Evolutionary conservation across 257 asterid genomes (phyloP), one percentile per base, ranked within the genome.

Genomic region (Solanum microdontum): DNA sequence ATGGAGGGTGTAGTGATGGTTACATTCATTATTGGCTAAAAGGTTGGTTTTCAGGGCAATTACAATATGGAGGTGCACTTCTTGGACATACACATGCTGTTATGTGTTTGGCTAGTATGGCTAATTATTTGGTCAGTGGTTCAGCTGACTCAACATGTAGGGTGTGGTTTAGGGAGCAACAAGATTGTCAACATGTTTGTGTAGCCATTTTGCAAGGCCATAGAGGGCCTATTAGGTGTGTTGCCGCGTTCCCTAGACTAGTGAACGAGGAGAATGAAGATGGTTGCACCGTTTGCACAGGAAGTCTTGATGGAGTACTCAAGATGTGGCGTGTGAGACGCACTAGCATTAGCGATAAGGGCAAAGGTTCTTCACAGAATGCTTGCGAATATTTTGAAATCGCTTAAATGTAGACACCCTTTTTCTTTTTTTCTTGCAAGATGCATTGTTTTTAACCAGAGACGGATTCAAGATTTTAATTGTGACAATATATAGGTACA

Each of bases 1-100:
- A 96, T 84, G 98, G 98, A 19, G 99, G 98, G 0, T 96, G 99
- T 91, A 95, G 93, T 19, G 99, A 96, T 69, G 99, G 99, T 32
- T 96, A 96, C 89, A 90, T 96, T 6, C 98, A 96, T 62, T 96
- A 94, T 84, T 96, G 98, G 99, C 87, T 94, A 0, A 94, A 93
- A 88, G 98, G 95, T 14, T 95, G 98, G 99, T 94, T 95, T 74
- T 95, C 98, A 3, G 98, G 99, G 11, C 99, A 96, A 75, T 70
- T 95, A 58, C 98, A 95, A 55, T 95, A 96, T 82, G 99, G 98
- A 11, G 98, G 97, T n/a, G 95, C 98, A 4, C 92, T 96, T 37
- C 89, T 93, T 30, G 99, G 99, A 1, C 99, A 96, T 92, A 96
- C 97, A 0, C 98, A 96, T 37, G 94, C 98, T 2, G 97, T 96